Percentiles rank a stretch among this genome's conserved stretches.
These are phyloP conservation scores for Starmerella vitae DNA, from an alignment of 805 yeast genomes.

Conservation along the genomic window DNA sequence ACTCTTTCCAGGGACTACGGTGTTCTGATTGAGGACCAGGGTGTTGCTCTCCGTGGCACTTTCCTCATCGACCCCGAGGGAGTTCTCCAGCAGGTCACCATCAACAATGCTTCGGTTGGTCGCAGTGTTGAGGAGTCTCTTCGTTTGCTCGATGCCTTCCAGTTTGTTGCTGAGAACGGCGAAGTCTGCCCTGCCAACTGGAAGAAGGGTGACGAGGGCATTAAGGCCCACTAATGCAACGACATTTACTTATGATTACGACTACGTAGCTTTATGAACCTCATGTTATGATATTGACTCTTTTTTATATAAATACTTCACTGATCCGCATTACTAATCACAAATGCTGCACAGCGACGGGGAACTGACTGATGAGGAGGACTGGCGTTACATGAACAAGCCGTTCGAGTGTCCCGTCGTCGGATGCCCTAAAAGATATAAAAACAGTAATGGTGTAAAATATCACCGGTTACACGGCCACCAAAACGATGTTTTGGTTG, in stretches of 20 bases:
- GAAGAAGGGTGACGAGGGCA: constrained; percentile 88
- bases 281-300: no score
- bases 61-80: constrained; percentile 97
- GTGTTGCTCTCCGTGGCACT: constrained; percentile 95
- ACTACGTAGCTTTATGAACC: no score
- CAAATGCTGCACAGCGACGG: constrained; percentile 10
- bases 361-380: constrained; percentile 18
- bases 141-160: constrained; percentile 97
- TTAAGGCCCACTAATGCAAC: constrained; percentile 36
- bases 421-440: constrained; percentile 93
- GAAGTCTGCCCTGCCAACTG: constrained; percentile 99
- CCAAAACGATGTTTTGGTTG: constrained; percentile 79
- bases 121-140: constrained; percentile 96
- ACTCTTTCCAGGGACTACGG: constrained; percentile 90
- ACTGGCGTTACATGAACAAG: constrained; percentile 37
- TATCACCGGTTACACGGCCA: constrained; percentile 93
- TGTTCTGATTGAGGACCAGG: constrained; percentile 90
- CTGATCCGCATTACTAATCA: neutral
- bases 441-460: constrained; percentile 91
- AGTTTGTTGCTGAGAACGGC: constrained; percentile 97
- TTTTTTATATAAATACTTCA: no score
- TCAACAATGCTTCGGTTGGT: constrained; percentile 98
- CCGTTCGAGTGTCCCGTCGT: constrained; percentile 95
- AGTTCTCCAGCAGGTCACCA: constrained; percentile 84
- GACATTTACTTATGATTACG: neutral